Evolutionary conservation across 2,329 filamentous ascomycete species (phyloP), one percentile per base, ranked within the genome.

Genomic region (Hypoxylon sp.): DNA sequence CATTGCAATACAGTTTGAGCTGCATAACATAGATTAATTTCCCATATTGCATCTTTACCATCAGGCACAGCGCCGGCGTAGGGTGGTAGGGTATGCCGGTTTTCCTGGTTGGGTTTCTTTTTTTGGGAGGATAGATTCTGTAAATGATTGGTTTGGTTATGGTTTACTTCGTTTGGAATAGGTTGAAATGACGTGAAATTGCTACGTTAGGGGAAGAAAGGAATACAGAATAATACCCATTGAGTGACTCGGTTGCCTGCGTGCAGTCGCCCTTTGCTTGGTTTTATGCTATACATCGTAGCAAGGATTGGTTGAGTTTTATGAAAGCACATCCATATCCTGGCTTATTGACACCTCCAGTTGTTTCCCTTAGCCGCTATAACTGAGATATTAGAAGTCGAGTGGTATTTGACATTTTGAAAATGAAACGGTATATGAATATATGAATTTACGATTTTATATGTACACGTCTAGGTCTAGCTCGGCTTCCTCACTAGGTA

Each of bases 31-130:
- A 50, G 55, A 41, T 45, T 60, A 60, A 48, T 56, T 56, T 52
- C 41, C 21, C 41, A 21, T 56, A 13, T 30, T 36, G 34, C 61
- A 62, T 55, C 46, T 58, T 53, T 45, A 45, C 25, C 49, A 67
- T 56, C 32, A 34, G 43, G 49, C 67, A 69, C 60, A 69, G 67
- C 67, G 60, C 53, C 49, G 67, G 67, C 67, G 67, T 67, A 67
- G 23, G 41, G 49, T 19, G 52, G 48, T 57, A 19, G 19, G 55
- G 28, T 59, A 10, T 52, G 36, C 4, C 10, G 41, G 14, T 13
- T 49, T 45, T 38, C 28, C 46, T 49, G 25, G 36, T 11, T 45
- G 13, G 3, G 6, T 30, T 19, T 21, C 19, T 57, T 55, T 65
- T 50, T 51, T 38, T 13, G 19, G 21, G 21, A 51, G 59, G 51